These are phyloP conservation scores for Astragalus glycyphyllos DNA, from an alignment of 306 rosid species.

Conservation along the genomic window DNA sequence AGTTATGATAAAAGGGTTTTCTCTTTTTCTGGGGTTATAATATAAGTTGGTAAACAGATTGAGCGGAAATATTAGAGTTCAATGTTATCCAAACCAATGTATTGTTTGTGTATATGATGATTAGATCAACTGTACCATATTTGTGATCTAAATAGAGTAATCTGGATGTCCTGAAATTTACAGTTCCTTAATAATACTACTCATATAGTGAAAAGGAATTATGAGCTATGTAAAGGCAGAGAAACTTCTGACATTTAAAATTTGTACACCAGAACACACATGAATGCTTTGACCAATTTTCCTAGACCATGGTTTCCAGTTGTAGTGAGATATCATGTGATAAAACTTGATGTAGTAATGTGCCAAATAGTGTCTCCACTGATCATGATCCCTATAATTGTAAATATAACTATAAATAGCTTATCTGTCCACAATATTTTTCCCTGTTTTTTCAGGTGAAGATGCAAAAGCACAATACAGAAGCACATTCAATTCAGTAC, in stretches of 20 bases:
- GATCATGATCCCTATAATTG: background rate
- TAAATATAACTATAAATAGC: constrained; percentile 10
- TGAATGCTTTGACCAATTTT: background rate
- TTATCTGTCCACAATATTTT: constrained; percentile 7
- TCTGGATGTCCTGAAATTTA: background rate
- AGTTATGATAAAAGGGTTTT: constrained; percentile 5
- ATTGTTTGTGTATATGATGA: background rate
- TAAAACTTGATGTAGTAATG: constrained; percentile 20
- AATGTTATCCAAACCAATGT: background rate
- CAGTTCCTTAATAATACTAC: background rate
- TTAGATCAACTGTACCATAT: background rate
- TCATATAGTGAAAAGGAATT: too few species aligned
- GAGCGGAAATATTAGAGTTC: constrained; percentile 10
- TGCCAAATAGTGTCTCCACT: constrained; percentile 5
- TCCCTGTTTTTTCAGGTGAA: constrained; percentile 62
- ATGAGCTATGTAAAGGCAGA: background rate
- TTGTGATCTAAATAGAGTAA: constrained; percentile 19
- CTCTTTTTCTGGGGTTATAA: background rate
- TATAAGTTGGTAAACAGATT: background rate
- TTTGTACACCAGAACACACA: constrained; percentile 2
- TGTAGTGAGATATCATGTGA: background rate
- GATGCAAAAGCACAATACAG: constrained; percentile 88
- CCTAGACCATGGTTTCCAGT: background rate
- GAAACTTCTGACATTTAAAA: background rate
- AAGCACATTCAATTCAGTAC: constrained; percentile 71